Evolutionary conservation across 441 rosid species (phyloP), one percentile per base, ranked within the genome.

Genomic region (Hura crepitans): DNA sequence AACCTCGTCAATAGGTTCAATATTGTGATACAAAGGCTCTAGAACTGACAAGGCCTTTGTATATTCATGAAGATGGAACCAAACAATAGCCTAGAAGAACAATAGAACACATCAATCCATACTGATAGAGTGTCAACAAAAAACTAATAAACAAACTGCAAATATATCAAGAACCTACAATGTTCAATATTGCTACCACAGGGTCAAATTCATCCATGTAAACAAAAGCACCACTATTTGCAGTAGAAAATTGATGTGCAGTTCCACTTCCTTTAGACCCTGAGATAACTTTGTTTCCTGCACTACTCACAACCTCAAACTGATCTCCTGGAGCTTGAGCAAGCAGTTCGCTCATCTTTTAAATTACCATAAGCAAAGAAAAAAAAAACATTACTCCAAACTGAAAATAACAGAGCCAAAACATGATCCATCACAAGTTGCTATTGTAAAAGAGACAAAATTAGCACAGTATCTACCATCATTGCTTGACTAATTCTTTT

Each of bases 11-110:
- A 96, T 82, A 18, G 93, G 94, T 72, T 78, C 84, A 17, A 96
- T 93, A 72, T 91, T 93, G 74, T 75, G 85, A 78, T 82, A 93
- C 73, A 96, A 60, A 47, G 99, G 97, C 79, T 85, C 89, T 68
- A 93, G 76, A 82, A 93, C 77, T 62, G 97, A 88, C 65, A 89
- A 82, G 7, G 96, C 90, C 83, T 89, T 93, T 20, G 81, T 65
- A 79, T 86, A 88, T 75, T 96, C 96, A 70, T 89, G 90, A 68
- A 93, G 97, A 79, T 93, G 98, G 79, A 89, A 93, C 97, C 97
- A 93, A 57, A 87, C 79, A 77, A 91, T 84, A 0, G 99, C 99
- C 99, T 96, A 68, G 58, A 84, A 43, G 71, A 72, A 12, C 35
- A 69, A 64, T 50, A 49, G 53, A 77, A 77, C 49, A 70, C 14